These are phyloP conservation scores for Vinca minor DNA, from an alignment of 257 asterid species.

Conservation along the genomic window DNA sequence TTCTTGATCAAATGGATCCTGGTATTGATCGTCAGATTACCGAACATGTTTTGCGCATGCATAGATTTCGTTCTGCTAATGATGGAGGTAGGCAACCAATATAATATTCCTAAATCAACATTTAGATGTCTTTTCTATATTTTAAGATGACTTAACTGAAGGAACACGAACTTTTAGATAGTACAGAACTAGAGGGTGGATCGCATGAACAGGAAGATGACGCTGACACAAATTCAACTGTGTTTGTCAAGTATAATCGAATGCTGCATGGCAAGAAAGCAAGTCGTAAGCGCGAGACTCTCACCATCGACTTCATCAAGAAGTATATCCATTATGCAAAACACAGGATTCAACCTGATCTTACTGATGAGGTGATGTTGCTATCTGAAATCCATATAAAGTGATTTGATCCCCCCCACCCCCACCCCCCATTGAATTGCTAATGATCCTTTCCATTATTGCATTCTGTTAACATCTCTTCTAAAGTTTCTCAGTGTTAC, in stretches of 20 bases:
- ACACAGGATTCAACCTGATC: constrained; percentile 83
- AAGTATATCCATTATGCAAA: constrained; percentile 85
- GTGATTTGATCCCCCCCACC: too few species aligned
- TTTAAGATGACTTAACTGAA: constrained; percentile 10
- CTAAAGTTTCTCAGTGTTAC: background rate
- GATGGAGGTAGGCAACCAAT: constrained; percentile 51
- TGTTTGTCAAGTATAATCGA: constrained; percentile 72
- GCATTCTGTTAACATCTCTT: background rate
- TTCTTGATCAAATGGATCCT: constrained; percentile 98
- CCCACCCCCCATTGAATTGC: too few species aligned
- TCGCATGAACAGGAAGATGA: constrained; percentile 62
- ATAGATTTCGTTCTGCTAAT: constrained; percentile 56
- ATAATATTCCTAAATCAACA: constrained; percentile 5
- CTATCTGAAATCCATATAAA: background rate
- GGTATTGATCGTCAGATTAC: constrained; percentile 81
- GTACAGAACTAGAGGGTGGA: constrained; percentile 35
- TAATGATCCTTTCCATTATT: background rate
- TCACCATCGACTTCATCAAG: constrained; percentile 80
- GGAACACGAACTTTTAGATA: constrained; percentile 32
- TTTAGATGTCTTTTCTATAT: constrained; percentile 9
- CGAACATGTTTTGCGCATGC: constrained; percentile 90
- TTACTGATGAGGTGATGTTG: constrained; percentile 78
- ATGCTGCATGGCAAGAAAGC: constrained; percentile 73
- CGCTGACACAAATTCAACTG: constrained; percentile 54
- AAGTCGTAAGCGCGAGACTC: constrained; percentile 61